Percentiles rank a stretch among this genome's conserved stretches.
Conservation (phyloP, 495 filamentous ascomycete genomes). For the Sabuloglossum arenarium region DNA sequence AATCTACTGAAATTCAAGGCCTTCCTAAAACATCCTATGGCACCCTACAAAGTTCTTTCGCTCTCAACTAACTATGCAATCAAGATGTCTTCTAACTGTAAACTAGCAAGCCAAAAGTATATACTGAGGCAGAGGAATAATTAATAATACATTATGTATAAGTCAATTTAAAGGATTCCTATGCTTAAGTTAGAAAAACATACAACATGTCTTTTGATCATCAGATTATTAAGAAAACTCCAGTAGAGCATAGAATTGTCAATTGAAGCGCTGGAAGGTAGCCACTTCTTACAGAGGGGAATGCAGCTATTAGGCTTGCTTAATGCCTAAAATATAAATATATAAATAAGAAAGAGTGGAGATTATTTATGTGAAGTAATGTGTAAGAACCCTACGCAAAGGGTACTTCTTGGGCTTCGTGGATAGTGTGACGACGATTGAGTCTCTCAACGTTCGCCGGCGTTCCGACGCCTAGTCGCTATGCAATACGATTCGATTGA, state of each 20-base stretch:
- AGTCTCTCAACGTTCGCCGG: too few species aligned
- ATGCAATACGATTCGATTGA: too few species aligned
- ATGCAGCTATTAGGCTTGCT: background rate
- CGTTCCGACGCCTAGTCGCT: too few species aligned
- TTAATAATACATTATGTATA: background rate
- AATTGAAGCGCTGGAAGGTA: background rate
- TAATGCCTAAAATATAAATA: background rate
- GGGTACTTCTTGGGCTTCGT: too few species aligned
- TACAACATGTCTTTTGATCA: background rate
- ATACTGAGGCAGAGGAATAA: background rate
- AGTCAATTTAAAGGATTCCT: background rate
- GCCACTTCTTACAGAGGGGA: background rate
- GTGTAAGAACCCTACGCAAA: too few species aligned
- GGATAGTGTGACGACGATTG: too few species aligned
- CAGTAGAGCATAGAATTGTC: background rate
- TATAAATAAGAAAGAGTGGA: background rate
- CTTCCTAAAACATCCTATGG: background rate
- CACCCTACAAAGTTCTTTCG: background rate
- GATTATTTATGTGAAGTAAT: background rate
- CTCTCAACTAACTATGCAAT: background rate
- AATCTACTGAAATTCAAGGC: too few species aligned
- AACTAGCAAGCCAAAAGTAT: background rate
- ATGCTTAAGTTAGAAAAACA: background rate
- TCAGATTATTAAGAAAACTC: background rate
- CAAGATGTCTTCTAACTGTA: background rate